A percentile compares a stretch with the other conserved stretches of the same genome.
phyloP scores from a whole-genome alignment of 352 stramenopile species.

The Halophytophthora polymorphica region DNA sequence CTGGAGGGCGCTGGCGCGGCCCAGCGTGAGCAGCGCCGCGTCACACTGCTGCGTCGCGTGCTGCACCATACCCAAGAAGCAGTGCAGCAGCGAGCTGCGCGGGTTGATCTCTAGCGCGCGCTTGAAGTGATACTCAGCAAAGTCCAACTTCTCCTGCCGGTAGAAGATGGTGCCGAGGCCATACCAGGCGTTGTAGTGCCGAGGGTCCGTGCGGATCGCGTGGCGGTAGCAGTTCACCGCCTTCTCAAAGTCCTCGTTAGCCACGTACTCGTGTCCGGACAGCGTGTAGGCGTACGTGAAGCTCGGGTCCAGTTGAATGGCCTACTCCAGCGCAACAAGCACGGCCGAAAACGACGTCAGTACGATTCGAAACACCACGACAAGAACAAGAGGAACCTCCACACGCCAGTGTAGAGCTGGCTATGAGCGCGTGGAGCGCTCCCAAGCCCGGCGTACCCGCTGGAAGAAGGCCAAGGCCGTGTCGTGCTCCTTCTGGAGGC shows the following conservation, averaged over 20 bases:
- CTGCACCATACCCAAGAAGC: conserved; percentile 95
- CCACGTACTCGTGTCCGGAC: conserved; percentile 96
- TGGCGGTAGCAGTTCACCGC: conserved; percentile 94
- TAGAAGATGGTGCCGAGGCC: conserved; percentile 95
- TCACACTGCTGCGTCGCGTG: conserved; percentile 89
- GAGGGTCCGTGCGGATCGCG: conserved; percentile 90
- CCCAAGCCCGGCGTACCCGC: conserved; percentile 36
- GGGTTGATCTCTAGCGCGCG: conserved; percentile 93
- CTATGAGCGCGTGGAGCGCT: too few species aligned
- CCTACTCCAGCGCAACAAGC: conserved; percentile 27
- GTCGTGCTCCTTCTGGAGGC: conserved; percentile 97
- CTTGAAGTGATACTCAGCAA: conserved; percentile 97
- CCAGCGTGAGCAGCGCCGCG: conserved; percentile 90
- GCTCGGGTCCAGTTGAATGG: conserved; percentile 92
- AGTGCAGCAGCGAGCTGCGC: conserved; percentile 92
- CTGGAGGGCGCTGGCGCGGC: conserved; percentile 86
- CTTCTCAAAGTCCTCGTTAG: conserved; percentile 98
- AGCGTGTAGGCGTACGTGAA: conserved; percentile 98
- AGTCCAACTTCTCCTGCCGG: conserved; percentile 96
- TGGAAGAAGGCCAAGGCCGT: conserved; percentile 96
- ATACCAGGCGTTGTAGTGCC: conserved; percentile 94
- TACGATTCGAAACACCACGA: not conserved
- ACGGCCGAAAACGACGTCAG: too few species aligned
- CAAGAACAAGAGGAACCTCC: not conserved
- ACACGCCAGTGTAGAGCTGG: not conserved